Evolutionary conservation across 805 yeast species (phyloP).

Genomic region (Saccharomyces paradoxus): DNA sequence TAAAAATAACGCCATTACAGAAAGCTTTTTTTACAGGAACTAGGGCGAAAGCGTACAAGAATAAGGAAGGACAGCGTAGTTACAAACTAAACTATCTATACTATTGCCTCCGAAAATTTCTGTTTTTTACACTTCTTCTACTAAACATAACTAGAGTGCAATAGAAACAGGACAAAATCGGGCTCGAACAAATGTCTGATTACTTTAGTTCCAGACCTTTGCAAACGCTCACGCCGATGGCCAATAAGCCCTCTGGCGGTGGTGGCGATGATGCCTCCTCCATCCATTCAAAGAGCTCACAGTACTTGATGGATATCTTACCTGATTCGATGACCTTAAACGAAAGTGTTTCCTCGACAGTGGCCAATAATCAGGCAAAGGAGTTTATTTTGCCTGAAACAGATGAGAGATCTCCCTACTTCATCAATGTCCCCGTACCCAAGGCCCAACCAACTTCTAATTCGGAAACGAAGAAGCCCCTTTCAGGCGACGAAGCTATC

Average conservation of each 20-base stretch:
- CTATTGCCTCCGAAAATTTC: not conserved
- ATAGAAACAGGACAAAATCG: not conserved
- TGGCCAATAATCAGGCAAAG: slow-evolving; percentile 2
- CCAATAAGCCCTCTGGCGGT: not conserved
- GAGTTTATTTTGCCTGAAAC: slow-evolving; percentile 21
- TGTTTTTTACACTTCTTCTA: not conserved
- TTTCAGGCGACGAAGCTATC: slow-evolving; percentile 9
- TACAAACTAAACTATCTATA: not conserved
- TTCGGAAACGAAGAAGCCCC: not conserved
- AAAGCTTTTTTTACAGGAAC: not conserved
- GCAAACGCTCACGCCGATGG: not conserved
- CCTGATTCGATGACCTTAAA: slow-evolving; percentile 12
- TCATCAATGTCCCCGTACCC: slow-evolving; percentile 30
- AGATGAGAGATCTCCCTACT: slow-evolving; percentile 28
- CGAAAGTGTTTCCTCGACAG: slow-evolving; percentile 3
- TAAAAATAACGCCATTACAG: not conserved
- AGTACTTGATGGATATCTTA: slow-evolving; percentile 17
- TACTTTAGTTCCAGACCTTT: slow-evolving; percentile 15
- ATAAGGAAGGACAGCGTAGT: not conserved
- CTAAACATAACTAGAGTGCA: not conserved
- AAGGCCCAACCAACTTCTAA: slow-evolving; percentile 11
- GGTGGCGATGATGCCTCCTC: slow-evolving; percentile 12
- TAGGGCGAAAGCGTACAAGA: not conserved
- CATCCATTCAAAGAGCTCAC: slow-evolving; percentile 17
- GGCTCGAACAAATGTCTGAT: slow-evolving; percentile 14